Evolutionary conservation across 2,329 filamentous ascomycete species (phyloP).

Genomic region (Aschersonia sp.): DNA sequence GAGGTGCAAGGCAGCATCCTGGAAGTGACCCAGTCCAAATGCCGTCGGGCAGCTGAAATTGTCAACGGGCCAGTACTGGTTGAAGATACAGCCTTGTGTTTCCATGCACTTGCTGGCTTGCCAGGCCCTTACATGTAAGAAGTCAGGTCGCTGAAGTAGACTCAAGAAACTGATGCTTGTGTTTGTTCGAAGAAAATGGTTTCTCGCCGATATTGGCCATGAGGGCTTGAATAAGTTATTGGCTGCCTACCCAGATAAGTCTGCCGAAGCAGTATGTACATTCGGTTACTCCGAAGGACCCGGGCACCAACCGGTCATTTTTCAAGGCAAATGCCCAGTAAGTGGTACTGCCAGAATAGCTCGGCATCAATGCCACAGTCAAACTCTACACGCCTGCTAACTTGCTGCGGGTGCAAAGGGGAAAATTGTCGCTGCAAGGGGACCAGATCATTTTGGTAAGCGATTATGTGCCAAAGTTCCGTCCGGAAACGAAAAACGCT

Average conservation of each 20-base stretch:
- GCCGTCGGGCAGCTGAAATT: conserved; percentile 60
- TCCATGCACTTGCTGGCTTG: conserved; percentile 77
- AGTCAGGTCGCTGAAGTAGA: neutral
- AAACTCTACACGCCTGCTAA: no score
- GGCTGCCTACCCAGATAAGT: conserved; percentile 77
- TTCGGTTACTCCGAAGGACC: conserved; percentile 86
- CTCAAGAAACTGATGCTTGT: neutral
- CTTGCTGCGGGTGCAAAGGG: conserved; percentile 24
- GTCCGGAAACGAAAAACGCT: neutral
- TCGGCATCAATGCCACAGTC: neutral
- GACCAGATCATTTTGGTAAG: conserved; percentile 70
- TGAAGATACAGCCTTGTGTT: conserved; percentile 91
- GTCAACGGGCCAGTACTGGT: conserved; percentile 82
- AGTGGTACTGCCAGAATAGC: conserved; percentile 10
- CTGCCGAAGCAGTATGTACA: conserved; percentile 84
- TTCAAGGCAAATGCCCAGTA: conserved; percentile 80
- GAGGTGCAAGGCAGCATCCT: conserved; percentile 90
- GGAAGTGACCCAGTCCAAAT: conserved; percentile 83
- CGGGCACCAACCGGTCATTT: conserved; percentile 68
- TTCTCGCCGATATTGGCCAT: conserved; percentile 70
- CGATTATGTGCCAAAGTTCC: neutral
- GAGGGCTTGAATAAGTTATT: conserved; percentile 82
- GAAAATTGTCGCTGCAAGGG: conserved; percentile 72
- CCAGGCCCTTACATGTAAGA: conserved; percentile 90
- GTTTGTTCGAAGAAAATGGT: conserved; percentile 64